phyloP scores from a whole-genome alignment of 2,329 filamentous ascomycete genomes.

The Colletotrichum costaricense region DNA sequence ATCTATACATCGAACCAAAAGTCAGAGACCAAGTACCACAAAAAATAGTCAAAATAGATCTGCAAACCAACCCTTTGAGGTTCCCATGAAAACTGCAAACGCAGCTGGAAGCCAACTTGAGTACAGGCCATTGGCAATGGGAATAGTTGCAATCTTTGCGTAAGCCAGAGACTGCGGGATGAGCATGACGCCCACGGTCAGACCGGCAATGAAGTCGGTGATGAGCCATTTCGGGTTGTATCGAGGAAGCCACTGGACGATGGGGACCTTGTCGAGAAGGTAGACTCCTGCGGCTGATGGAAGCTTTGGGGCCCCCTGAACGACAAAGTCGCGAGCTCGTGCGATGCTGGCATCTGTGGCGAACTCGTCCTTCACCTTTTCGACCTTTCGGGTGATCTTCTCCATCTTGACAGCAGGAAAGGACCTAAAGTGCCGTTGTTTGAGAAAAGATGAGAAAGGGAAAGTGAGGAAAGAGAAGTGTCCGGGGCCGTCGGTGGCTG shows the following conservation, averaged over 20 bases:
- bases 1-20: slow-evolving; percentile 50
- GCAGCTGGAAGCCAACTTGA: slow-evolving; percentile 69
- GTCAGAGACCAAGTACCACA: background rate
- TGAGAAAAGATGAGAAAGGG: background rate
- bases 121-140: slow-evolving; percentile 70
- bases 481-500: background rate
- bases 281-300: slow-evolving; percentile 68
- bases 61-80: slow-evolving; percentile 64
- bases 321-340: slow-evolving; percentile 44
- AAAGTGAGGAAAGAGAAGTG: background rate
- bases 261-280: slow-evolving; percentile 69
- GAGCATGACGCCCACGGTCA: slow-evolving; percentile 69
- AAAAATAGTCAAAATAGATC: rapidly evolving
- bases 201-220: slow-evolving; percentile 71
- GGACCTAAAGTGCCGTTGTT: background rate
- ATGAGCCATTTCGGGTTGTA: slow-evolving; percentile 72
- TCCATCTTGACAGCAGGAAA: slow-evolving; percentile 15
- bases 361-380: slow-evolving; percentile 29
- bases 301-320: slow-evolving; percentile 47
- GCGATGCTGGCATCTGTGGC: slow-evolving; percentile 49
- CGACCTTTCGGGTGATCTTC: slow-evolving; percentile 4
- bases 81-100: slow-evolving; percentile 70
- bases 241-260: slow-evolving; percentile 71
- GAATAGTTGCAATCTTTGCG: slow-evolving; percentile 71
- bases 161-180: slow-evolving; percentile 73